Percentiles rank a stretch among this genome's conserved stretches.
Evolutionary conservation across 2,329 filamentous ascomycete species (phyloP).

Genomic region (Cladophialophora psammophila): DNA sequence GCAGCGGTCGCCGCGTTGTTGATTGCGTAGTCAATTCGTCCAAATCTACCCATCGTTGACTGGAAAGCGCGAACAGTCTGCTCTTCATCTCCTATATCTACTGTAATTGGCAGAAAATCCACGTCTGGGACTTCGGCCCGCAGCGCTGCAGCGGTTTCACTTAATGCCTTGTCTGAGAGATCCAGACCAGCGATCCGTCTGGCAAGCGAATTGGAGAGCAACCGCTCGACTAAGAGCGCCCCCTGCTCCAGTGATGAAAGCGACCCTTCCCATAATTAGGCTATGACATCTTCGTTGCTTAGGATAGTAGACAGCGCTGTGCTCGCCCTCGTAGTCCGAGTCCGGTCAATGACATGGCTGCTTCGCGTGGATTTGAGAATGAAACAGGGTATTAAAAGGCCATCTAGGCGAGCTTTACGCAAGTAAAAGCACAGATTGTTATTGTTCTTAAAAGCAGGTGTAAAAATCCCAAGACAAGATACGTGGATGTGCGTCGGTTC

Average conservation of each 20-base stretch:
- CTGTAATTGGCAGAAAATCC: constrained; percentile 19
- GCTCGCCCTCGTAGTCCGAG: constrained; percentile 8
- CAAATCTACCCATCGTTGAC: constrained; percentile 44
- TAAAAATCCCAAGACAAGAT: neutral
- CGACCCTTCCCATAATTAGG: constrained; percentile 42
- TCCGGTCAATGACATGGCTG: constrained; percentile 11
- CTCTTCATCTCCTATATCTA: constrained; percentile 19
- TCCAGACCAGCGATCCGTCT: constrained; percentile 20
- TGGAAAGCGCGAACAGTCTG: constrained; percentile 5
- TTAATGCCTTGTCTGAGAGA: constrained; percentile 10
- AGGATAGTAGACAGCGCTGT: neutral
- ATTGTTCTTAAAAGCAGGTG: neutral
- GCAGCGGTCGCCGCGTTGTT: constrained; percentile 63
- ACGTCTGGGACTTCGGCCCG: constrained; percentile 10
- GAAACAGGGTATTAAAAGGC: neutral
- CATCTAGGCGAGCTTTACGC: neutral
- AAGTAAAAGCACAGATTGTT: neutral
- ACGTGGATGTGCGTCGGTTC: neutral
- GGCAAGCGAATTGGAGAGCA: constrained; percentile 48
- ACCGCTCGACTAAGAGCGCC: constrained; percentile 58
- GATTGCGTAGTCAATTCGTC: constrained; percentile 63
- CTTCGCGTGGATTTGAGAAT: neutral
- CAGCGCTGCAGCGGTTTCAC: constrained; percentile 13
- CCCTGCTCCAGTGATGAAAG: constrained; percentile 56
- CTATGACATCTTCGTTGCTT: neutral